Evolutionary conservation across 106 monocot species (phyloP), one percentile per base, ranked within the genome.

Genomic region (Narthecium ossifragum): DNA sequence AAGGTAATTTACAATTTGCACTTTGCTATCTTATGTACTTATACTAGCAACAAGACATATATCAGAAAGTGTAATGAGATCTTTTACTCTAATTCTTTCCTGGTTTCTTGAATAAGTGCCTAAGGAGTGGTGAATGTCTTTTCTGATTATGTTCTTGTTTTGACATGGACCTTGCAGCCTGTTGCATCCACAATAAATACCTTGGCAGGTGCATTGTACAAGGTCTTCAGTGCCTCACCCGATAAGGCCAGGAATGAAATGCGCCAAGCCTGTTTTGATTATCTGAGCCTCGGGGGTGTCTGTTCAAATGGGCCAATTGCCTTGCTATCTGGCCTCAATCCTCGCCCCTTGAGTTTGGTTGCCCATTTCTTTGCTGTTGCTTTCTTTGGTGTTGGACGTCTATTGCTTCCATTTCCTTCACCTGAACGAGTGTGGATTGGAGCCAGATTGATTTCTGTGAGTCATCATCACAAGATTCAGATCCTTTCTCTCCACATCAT

Each of bases 141-240:
- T n/a, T n/a, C n/a, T 29, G 18, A 36, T 27, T 23, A 27, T 6
- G n/a, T n/a, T n/a, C n/a, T n/a, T n/a, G n/a, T 61, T 22, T 32
- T 17, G 17, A 22, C 41, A n/a, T n/a, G n/a, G 34, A 52, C 29
- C 69, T 60, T 72, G 57, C 76, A 96, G 94, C 94, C 94, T 0
- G 90, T 86, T 51, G 85, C 90, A 26, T 96, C 94, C 41, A 96
- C 94, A 10, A 96, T 96, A 65, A 96, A 96, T 67, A 96, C 90
- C 3, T 59, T 96, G 69, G 94, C 94, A 17, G 86, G 80, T 64
- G 90, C 94, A 0, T 57, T 96, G 15, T 90, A 96, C 75, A 75
- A 90, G 46, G 86, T 96, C 53, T 90, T 96, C 65, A 54, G 83
- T 59, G 64, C 83, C 13, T 90, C 94, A 26, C 51, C 90, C 28